Conservation (phyloP, 2,329 filamentous ascomycete genomes). For the Xylariaceae sp. region DNA sequence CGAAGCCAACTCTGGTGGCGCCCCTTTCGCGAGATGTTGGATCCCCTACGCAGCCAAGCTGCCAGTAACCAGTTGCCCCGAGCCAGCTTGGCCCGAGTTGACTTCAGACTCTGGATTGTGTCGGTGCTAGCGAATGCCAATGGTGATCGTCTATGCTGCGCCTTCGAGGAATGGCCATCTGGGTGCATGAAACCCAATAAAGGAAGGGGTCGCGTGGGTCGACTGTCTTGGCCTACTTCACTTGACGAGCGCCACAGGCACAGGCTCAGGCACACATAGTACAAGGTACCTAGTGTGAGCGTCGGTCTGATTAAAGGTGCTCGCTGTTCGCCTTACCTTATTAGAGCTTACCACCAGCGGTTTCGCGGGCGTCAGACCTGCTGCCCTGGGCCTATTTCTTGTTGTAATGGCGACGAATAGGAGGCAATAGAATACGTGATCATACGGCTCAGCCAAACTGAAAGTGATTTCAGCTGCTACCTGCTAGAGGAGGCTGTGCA, state of each 20-base stretch:
- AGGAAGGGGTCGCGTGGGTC: constrained; percentile 21
- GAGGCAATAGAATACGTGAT: no score
- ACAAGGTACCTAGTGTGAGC: no score
- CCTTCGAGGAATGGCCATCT: constrained; percentile 12
- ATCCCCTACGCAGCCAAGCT: constrained; percentile 1
- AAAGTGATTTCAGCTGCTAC: no score
- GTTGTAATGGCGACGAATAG: no score
- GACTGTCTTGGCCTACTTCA: not conserved
- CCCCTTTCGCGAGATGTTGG: constrained; percentile 1
- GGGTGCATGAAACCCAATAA: constrained; percentile 12
- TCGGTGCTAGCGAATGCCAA: constrained; percentile 12
- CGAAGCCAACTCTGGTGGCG: not conserved
- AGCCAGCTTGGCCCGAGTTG: not conserved
- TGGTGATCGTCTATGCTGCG: constrained; percentile 19
- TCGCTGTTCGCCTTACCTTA: no score
- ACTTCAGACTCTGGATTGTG: not conserved
- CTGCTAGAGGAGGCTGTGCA: no score
- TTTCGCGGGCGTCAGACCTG: no score
- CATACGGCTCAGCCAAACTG: no score
- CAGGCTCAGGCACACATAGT: no score
- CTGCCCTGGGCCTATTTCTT: no score
- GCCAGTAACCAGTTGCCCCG: constrained; percentile 3
- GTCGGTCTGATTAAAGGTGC: no score
- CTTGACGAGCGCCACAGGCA: not conserved
- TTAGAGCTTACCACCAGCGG: no score